A percentile compares a stretch with the other conserved stretches of the same genome.
Conservation (phyloP, 345 rosid genomes). For the Moringa oleifera region DNA sequence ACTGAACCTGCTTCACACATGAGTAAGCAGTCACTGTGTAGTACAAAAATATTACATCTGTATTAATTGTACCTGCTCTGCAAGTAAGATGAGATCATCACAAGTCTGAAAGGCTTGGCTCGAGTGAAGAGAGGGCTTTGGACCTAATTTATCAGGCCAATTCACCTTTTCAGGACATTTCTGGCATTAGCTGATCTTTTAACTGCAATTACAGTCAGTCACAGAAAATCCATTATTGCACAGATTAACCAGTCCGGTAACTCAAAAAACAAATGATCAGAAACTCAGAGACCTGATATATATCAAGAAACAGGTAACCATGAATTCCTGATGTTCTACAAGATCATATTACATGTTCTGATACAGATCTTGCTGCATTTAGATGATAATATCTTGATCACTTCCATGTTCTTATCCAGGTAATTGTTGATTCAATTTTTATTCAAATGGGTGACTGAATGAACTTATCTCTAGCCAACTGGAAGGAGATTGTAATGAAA, state of each 20-base stretch:
- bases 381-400: too few species aligned
- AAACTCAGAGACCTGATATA: conserved; percentile 45
- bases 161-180: conserved; percentile 42
- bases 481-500: too few species aligned
- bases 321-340: too few species aligned
- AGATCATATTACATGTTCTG: too few species aligned
- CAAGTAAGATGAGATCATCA: conserved; percentile 33
- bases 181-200: conserved; percentile 47
- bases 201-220: conserved; percentile 46
- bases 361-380: too few species aligned
- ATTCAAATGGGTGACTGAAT: too few species aligned
- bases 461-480: background rate
- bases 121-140: conserved; percentile 45
- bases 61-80: conserved; percentile 40
- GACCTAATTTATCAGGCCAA: conserved; percentile 41
- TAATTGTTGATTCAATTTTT: too few species aligned
- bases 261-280: conserved; percentile 49
- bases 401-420: too few species aligned
- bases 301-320: conserved; percentile 48
- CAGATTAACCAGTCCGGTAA: conserved; percentile 36
- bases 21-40: too few species aligned
- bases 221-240: conserved; percentile 52
- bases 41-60: too few species aligned
- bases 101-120: conserved; percentile 34
- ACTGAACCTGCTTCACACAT: too few species aligned